These are phyloP conservation scores for Catenaria anguillulae DNA, from an alignment of 371 early-diverging fungal species.

Conservation along the genomic window DNA sequence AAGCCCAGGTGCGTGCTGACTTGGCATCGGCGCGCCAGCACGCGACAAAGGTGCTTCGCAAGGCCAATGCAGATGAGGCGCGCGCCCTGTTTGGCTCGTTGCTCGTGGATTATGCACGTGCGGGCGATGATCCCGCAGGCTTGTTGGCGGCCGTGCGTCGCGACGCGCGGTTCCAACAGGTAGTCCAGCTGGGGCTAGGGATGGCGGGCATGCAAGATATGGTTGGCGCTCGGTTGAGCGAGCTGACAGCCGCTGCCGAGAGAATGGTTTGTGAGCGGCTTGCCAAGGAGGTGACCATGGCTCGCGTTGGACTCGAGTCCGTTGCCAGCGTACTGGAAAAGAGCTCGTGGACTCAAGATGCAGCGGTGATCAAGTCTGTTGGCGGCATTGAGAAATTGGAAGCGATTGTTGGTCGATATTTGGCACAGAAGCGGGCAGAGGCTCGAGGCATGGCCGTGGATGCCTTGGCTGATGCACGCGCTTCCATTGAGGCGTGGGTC, in stretches of 20 bases:
- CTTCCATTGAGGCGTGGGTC: not conserved
- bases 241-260: not conserved
- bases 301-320: not conserved
- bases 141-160: not conserved
- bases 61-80: not conserved
- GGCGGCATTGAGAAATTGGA: not conserved
- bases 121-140: not conserved
- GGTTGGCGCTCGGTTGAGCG: not conserved
- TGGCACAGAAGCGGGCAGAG: not conserved
- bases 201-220: not conserved
- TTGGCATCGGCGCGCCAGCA: not conserved
- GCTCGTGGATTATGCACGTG: not conserved
- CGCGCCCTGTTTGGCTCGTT: not conserved
- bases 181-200: not conserved
- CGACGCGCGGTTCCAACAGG: not conserved
- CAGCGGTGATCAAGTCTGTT: not conserved
- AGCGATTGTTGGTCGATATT: not conserved
- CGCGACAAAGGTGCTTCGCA: not conserved
- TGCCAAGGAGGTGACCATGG: not conserved
- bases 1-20: not conserved
- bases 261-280: not conserved
- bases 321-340: not conserved
- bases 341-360: not conserved
- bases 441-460: not conserved
- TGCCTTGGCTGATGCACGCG: not conserved